Evolutionary conservation across 305 asterid genomes (phyloP).

Genomic region (Fraxinus paxiana): DNA sequence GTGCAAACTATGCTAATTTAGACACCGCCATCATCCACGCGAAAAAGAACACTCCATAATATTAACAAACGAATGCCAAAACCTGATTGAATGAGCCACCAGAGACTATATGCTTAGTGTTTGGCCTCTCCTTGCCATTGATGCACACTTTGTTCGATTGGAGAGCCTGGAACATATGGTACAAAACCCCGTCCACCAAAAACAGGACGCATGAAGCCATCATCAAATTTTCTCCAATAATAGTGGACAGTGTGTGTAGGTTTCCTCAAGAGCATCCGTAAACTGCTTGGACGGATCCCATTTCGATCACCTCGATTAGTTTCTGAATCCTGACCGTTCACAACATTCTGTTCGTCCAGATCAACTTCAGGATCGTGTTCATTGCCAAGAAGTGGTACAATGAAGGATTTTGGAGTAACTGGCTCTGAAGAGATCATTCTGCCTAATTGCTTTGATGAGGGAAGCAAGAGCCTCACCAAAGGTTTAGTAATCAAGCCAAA

Average conservation of each 20-base stretch:
- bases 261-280: conserved; percentile 43
- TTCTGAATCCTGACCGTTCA: conserved; percentile 19
- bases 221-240: conserved; percentile 63
- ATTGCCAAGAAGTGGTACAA: conserved; percentile 45
- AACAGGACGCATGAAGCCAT: conserved; percentile 64
- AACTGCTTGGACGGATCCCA: conserved; percentile 39
- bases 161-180: conserved; percentile 54
- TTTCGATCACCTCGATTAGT: conserved; percentile 17
- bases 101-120: conserved; percentile 5
- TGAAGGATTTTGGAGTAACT: conserved; percentile 45
- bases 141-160: conserved; percentile 42
- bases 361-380: conserved; percentile 46
- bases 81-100: background rate
- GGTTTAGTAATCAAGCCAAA: conserved; percentile 77
- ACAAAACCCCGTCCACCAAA: conserved; percentile 69
- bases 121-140: conserved; percentile 35
- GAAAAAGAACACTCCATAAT: background rate
- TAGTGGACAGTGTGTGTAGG: conserved; percentile 64
- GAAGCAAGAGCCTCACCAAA: conserved; percentile 57
- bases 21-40: background rate
- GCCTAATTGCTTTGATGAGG: conserved; percentile 35
- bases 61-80: background rate
- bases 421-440: conserved; percentile 44
- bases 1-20: background rate
- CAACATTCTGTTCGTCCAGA: conserved; percentile 20